Percentiles rank a stretch among this genome's conserved stretches.
Evolutionary conservation across 2,329 filamentous ascomycete genomes (phyloP).

Genomic region (Xylaria sp.): DNA sequence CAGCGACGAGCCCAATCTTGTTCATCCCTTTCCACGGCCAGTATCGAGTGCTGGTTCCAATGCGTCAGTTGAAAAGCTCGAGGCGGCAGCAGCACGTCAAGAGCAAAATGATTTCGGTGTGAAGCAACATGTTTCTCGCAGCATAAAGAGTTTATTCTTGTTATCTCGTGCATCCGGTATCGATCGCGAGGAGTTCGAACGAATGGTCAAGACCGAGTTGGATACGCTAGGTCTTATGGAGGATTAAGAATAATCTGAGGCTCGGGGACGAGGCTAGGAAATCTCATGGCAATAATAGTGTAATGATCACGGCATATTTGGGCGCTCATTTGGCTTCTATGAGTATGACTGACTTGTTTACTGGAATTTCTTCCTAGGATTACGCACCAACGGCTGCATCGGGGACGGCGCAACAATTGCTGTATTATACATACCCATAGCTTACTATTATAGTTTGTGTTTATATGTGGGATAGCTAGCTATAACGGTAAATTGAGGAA

Average conservation of each 20-base stretch:
- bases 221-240: constrained; percentile 77
- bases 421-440: constrained; percentile 28
- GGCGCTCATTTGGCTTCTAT: constrained; percentile 7
- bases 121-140: constrained; percentile 81
- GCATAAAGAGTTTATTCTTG: constrained; percentile 80
- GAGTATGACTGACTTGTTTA: not conserved
- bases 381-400: constrained; percentile 32
- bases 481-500: constrained; percentile 27
- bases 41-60: constrained; percentile 68
- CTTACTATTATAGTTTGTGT: constrained; percentile 1
- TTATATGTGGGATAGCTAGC: constrained; percentile 1
- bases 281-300: constrained; percentile 7
- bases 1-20: constrained; percentile 54
- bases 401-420: constrained; percentile 33
- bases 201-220: constrained; percentile 76
- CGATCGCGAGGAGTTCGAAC: constrained; percentile 78
- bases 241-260: constrained; percentile 50
- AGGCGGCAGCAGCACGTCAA: constrained; percentile 65
- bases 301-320: constrained; percentile 25
- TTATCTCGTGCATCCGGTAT: constrained; percentile 78
- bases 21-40: constrained; percentile 67
- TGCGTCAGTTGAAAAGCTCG: constrained; percentile 71
- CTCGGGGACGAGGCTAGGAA: not conserved
- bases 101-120: constrained; percentile 77
- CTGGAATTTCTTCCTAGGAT: constrained; percentile 7